Conservation (phyloP, 2,329 filamentous ascomycete species). For the Ophiocordyceps camponoti-rufipedis region DNA sequence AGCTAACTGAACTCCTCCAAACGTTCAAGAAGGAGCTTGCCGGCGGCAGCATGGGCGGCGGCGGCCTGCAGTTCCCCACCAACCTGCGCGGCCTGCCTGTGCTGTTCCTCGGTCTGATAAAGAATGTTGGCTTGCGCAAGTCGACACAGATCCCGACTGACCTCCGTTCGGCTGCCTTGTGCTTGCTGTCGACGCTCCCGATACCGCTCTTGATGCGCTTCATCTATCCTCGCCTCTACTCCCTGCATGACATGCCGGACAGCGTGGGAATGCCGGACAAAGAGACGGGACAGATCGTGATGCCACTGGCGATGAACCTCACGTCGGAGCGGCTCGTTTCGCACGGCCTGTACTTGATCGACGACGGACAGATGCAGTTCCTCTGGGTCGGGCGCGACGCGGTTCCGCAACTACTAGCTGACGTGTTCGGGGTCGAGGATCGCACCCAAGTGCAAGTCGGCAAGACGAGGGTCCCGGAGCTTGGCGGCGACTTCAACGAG, state of each 20-base stretch:
- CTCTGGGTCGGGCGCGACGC: conserved; percentile 89
- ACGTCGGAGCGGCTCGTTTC: conserved; percentile 75
- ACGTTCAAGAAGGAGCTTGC: conserved; percentile 96
- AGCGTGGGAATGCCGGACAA: conserved; percentile 72
- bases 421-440: conserved; percentile 82
- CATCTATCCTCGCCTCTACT: conserved; percentile 74
- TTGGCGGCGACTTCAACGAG: conserved; percentile 96
- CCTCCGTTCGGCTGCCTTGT: conserved; percentile 80
- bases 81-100: conserved; percentile 80
- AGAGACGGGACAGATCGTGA: conserved; percentile 71
- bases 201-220: conserved; percentile 83
- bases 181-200: conserved; percentile 82
- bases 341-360: conserved; percentile 88
- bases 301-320: conserved; percentile 72
- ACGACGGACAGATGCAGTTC: conserved; percentile 95
- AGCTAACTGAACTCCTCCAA: conserved; percentile 79
- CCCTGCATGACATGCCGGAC: conserved; percentile 90
- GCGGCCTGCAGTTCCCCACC: conserved; percentile 82
- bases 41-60: conserved; percentile 87
- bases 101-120: conserved; percentile 85
- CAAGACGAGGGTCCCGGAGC: conserved; percentile 68
- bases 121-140: conserved; percentile 85
- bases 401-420: conserved; percentile 69
- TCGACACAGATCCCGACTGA: conserved; percentile 89
- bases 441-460: conserved; percentile 74